A percentile compares a stretch with the other conserved stretches of the same genome.
phyloP scores from a whole-genome alignment of 768 basidiomycete genomes.

The Nidularia pulvinata region DNA sequence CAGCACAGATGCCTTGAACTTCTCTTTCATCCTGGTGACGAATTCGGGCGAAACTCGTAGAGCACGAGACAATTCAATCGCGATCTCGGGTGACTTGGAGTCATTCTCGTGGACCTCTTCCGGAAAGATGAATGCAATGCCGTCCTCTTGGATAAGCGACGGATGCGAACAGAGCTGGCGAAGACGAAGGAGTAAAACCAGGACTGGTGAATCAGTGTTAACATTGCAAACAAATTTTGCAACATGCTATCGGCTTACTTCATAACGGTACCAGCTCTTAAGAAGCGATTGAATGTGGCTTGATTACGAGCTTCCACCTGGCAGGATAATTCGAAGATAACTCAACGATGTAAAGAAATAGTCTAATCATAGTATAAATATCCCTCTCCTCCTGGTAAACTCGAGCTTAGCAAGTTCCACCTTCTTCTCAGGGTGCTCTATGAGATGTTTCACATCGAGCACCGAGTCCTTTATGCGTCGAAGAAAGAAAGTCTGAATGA shows the following conservation, averaged over 20 bases:
- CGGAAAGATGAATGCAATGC: conserved; percentile 37
- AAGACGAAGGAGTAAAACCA: conserved; percentile 50
- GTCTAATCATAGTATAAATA: conserved; percentile 54
- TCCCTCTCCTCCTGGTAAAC: conserved; percentile 64
- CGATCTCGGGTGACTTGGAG: conserved; percentile 21
- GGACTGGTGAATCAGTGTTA: conserved; percentile 39
- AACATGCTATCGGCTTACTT: conserved; percentile 36
- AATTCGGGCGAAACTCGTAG: conserved; percentile 42
- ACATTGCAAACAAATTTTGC: background rate
- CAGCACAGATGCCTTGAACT: conserved; percentile 38
- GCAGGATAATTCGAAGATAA: background rate
- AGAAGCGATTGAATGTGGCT: conserved; percentile 62
- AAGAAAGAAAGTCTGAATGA: conserved; percentile 51
- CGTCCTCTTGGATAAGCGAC: conserved; percentile 61
- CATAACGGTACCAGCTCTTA: conserved; percentile 63
- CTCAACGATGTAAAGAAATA: too few species aligned
- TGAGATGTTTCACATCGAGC: conserved; percentile 68
- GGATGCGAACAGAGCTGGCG: conserved; percentile 74
- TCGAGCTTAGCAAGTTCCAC: conserved; percentile 49
- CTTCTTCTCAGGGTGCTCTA: conserved; percentile 61
- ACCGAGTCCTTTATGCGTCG: conserved; percentile 63
- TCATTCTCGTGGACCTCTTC: conserved; percentile 34
- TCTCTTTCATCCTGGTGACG: conserved; percentile 45
- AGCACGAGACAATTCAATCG: conserved; percentile 42
- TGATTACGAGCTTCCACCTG: conserved; percentile 55